Evolutionary conservation across 1,139 yeast genomes (phyloP).

Genomic region (Geotrichum siamense): DNA sequence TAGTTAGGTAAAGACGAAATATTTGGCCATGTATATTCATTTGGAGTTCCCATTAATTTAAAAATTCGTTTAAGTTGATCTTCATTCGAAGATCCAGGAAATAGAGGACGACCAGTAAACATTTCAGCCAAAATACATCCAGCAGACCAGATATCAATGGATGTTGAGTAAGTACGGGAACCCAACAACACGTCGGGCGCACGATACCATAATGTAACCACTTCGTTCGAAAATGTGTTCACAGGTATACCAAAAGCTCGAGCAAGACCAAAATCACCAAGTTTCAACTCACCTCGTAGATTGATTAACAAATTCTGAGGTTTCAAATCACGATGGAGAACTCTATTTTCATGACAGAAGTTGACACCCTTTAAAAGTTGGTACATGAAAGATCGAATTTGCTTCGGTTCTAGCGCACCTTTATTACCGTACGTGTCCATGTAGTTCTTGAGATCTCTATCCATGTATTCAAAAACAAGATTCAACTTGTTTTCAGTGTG

Average conservation of each 20-base stretch:
- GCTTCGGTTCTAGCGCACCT: slow-evolving; percentile 71
- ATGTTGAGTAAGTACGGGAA: slow-evolving; percentile 87
- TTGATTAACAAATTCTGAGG: slow-evolving; percentile 91
- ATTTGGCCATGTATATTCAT: slow-evolving; percentile 94
- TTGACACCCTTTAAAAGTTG: slow-evolving; percentile 84
- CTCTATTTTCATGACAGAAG: slow-evolving; percentile 93
- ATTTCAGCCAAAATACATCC: slow-evolving; percentile 97
- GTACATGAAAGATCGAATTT: slow-evolving; percentile 87
- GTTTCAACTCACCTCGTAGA: slow-evolving; percentile 78
- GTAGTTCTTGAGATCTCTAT: slow-evolving; percentile 84
- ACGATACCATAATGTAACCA: slow-evolving; percentile 95
- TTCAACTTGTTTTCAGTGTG: slow-evolving; percentile 95
- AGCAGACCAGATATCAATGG: slow-evolving; percentile 98
- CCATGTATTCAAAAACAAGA: slow-evolving; percentile 89
- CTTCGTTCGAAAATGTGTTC: slow-evolving; percentile 94
- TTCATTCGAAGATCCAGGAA: slow-evolving; percentile 94
- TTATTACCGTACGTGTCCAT: slow-evolving; percentile 82
- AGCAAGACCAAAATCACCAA: slow-evolving; percentile 97
- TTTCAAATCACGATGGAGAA: slow-evolving; percentile 88
- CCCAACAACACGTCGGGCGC: slow-evolving; percentile 98
- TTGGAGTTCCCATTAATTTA: slow-evolving; percentile 93
- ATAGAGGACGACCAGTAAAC: slow-evolving; percentile 96
- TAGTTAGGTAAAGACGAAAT: slow-evolving; percentile 80
- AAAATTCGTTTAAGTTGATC: slow-evolving; percentile 87
- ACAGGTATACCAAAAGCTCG: slow-evolving; percentile 98